Evolutionary conservation across 371 early-diverging fungal genomes (phyloP), one percentile per base, ranked within the genome.

Genomic region (Mucor indicus): DNA sequence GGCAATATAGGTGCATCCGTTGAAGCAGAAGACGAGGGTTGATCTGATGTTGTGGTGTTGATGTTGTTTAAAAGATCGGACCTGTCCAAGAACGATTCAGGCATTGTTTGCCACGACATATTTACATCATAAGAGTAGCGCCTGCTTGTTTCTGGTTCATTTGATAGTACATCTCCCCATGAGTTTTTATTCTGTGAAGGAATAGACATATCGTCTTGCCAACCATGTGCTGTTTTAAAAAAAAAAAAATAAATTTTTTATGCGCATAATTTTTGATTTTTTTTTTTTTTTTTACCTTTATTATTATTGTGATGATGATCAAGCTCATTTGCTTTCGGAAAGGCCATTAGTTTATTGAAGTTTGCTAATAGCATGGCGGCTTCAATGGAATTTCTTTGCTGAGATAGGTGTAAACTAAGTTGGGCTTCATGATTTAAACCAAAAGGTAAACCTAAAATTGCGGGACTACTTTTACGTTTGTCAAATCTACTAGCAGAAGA

Each of bases 381-480:
- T 50, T 75, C 75, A 50, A 75, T 75, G 15, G 75, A 75, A 42
- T 71, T 75, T 38, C 75, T 59, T 33, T 64, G 75, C 16, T 70
- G 69, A 25, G 64, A 65, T 39, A 72, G 45, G 40, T 66, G 69
- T 19, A 63, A 22, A 52, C 64, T 66, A 33, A 69, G 53, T 49
- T 65, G 69, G 13, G 56, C 53, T 51, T 64, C 62, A 49, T 60
- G 58, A 12, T 57, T 63, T 30, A 68, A 30, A 19, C 62, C 72
- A 39, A 58, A 57, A 13, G 64, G 64, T 29, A 72, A 53, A 13
- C 72, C 75, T 9, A 74, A 37, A 16, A 70, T 67, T 27, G 75
- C 75, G 20, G 75, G 75, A 48, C 75, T 74, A 52, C 75, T 74
- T 37, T 74, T 74, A 23, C 75, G 61, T 47, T 74, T 74, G 31